These are phyloP conservation scores for Vitis hybrid DNA, from an alignment of 177 flowering plant genomes.

Conservation along the genomic window DNA sequence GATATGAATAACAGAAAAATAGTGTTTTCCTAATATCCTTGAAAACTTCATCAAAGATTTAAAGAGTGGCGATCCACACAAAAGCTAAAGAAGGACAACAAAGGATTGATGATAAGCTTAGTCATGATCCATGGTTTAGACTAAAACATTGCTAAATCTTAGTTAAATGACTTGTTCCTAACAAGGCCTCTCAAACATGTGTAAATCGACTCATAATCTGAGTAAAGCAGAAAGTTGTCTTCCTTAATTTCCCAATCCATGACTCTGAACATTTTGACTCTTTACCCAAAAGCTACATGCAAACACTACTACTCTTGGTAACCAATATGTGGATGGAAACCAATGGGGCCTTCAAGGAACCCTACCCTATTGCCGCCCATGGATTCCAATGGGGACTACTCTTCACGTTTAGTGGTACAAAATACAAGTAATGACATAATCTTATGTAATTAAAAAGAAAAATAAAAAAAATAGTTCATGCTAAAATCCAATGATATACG, in stretches of 20 bases:
- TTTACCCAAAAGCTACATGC: slow-evolving; percentile 9
- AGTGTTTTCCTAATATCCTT: too few relatives aligned
- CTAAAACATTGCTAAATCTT: not conserved
- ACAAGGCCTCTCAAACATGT: not conserved
- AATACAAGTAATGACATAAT: too few relatives aligned
- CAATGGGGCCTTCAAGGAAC: not conserved
- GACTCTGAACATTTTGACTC: not conserved
- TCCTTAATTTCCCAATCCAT: not conserved
- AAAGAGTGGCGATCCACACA: not conserved
- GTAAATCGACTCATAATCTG: not conserved
- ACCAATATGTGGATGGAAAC: not conserved
- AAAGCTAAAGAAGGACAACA: not conserved
- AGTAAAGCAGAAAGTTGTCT: not conserved
- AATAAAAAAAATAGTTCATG: too few relatives aligned
- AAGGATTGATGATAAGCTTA: not conserved
- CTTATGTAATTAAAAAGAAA: too few relatives aligned
- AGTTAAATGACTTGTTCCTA: slow-evolving; percentile 4
- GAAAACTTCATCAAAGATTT: too few relatives aligned
- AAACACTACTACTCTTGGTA: slow-evolving; percentile 1
- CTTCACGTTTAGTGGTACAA: too few relatives aligned
- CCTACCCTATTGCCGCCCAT: not conserved
- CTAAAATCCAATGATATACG: too few relatives aligned
- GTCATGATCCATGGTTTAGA: not conserved
- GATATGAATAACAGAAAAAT: too few relatives aligned
- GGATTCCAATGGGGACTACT: too few relatives aligned